Conservation (phyloP, 139 green algal species). For the Pseudopediastrum boryanum region DNA sequence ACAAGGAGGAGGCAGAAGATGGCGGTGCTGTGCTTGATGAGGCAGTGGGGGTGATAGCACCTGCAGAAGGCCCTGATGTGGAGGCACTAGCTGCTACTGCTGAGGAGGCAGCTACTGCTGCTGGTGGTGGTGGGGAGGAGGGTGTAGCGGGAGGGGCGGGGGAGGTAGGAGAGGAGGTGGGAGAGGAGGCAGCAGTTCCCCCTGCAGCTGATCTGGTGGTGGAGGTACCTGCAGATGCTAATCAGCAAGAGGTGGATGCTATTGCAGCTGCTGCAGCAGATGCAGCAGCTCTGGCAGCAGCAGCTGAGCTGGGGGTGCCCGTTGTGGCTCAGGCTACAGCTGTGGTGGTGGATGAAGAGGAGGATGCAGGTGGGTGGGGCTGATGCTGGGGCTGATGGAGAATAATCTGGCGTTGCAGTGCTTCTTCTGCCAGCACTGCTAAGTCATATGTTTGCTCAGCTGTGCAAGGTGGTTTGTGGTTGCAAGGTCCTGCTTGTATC, state of each 20-base stretch:
- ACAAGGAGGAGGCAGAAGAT: background rate
- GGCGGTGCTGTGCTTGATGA: no score
- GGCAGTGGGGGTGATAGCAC: background rate
- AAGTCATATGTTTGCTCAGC: no score
- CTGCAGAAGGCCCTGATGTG: background rate
- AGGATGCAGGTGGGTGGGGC: no score
- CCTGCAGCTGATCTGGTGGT: background rate
- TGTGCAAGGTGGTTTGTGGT: no score
- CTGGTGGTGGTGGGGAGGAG: background rate
- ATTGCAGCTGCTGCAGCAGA: conserved; percentile 21
- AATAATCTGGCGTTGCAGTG: no score
- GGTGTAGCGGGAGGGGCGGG: background rate
- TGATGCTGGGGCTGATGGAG: no score
- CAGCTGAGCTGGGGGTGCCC: no score
- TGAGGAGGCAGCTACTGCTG: background rate
- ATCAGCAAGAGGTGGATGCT: background rate
- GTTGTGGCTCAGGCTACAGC: no score
- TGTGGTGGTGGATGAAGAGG: no score
- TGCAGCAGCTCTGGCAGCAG: no score
- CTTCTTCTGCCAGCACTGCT: no score
- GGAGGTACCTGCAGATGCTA: background rate
- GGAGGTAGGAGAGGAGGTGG: background rate
- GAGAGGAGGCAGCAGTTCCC: background rate
- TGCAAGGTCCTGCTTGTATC: no score
- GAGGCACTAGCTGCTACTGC: background rate